Evolutionary conservation across 1,284 basidiomycete species (phyloP).

Genomic region (Retiboletus flavoniger): DNA sequence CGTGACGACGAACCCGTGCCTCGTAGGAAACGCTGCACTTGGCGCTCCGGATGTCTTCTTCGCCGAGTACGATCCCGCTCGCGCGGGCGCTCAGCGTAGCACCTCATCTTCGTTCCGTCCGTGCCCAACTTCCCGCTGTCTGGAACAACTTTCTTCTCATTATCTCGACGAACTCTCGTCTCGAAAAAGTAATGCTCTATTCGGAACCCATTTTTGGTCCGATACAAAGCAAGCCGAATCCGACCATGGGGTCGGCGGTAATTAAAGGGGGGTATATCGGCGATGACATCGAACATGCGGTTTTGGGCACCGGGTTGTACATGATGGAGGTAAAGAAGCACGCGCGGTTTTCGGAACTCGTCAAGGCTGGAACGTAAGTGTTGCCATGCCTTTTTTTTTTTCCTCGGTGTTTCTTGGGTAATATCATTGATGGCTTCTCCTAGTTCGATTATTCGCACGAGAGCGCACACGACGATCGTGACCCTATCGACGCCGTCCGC

Average conservation of each 20-base stretch:
- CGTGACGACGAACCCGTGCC: slow-evolving; percentile 2
- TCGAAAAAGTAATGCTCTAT: slow-evolving; percentile 44
- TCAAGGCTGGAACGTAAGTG: slow-evolving; percentile 46
- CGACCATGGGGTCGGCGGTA: slow-evolving; percentile 5
- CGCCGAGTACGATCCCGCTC: slow-evolving; percentile 16
- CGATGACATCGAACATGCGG: slow-evolving; percentile 26
- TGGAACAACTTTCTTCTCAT: slow-evolving; percentile 49
- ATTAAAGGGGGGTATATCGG: slow-evolving; percentile 17
- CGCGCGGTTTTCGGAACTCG: slow-evolving; percentile 41
- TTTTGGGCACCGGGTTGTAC: slow-evolving; percentile 44
- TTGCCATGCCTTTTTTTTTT: slow-evolving; percentile 2
- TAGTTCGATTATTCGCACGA: slow-evolving; percentile 32
- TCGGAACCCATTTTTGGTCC: slow-evolving; percentile 23
- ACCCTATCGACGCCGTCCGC: slow-evolving; percentile 15
- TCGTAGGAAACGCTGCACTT: slow-evolving; percentile 28
- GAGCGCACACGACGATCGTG: slow-evolving; percentile 33
- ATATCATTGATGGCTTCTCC: slow-evolving; percentile 6
- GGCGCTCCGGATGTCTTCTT: slow-evolving; percentile 21
- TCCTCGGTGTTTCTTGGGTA: slow-evolving; percentile 2
- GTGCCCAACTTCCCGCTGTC: slow-evolving; percentile 45
- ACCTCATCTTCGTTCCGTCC: slow-evolving; percentile 41
- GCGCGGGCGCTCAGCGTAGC: slow-evolving; percentile 37
- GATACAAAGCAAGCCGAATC: not conserved
- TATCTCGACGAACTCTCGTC: slow-evolving; percentile 41
- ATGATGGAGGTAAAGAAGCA: slow-evolving; percentile 47